phyloP scores from a whole-genome alignment of 257 asterid species.

The Phtheirospermum japonicum region DNA sequence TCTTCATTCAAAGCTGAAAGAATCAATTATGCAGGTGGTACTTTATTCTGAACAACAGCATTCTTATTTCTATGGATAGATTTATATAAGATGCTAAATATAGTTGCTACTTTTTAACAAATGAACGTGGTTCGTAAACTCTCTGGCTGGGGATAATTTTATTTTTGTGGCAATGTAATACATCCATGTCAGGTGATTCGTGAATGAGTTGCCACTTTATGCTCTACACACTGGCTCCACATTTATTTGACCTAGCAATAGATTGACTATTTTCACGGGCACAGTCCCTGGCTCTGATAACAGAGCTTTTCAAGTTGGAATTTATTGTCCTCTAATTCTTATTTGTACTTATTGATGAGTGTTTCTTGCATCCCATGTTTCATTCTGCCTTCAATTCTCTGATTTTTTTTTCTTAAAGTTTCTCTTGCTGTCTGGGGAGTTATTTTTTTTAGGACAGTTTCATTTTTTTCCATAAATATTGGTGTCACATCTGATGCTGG shows the following conservation, averaged over 20 bases:
- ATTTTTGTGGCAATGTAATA: background rate
- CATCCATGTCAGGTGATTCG: slow-evolving; percentile 11
- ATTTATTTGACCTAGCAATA: background rate
- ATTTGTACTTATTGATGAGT: background rate
- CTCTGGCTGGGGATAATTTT: slow-evolving; percentile 12
- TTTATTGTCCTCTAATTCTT: background rate
- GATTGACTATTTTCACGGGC: background rate
- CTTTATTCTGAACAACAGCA: slow-evolving; percentile 6
- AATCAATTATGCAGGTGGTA: slow-evolving; percentile 79
- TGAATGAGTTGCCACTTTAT: slow-evolving; percentile 13
- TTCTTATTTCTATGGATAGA: background rate
- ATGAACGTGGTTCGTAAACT: background rate
- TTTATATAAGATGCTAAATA: slow-evolving; percentile 9
- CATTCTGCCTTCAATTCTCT: background rate
- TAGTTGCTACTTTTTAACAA: slow-evolving; percentile 11
- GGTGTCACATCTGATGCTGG: background rate
- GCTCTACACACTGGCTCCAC: background rate
- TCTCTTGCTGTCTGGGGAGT: background rate
- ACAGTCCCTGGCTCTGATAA: background rate
- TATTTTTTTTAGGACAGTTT: background rate
- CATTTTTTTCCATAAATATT: background rate
- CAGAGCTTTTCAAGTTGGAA: background rate
- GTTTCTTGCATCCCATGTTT: background rate
- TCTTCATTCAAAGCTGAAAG: slow-evolving; percentile 81
- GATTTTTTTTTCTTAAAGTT: background rate